Evolutionary conservation across 768 basidiomycete species (phyloP).

Genomic region (Sistotremastrum suecicum): DNA sequence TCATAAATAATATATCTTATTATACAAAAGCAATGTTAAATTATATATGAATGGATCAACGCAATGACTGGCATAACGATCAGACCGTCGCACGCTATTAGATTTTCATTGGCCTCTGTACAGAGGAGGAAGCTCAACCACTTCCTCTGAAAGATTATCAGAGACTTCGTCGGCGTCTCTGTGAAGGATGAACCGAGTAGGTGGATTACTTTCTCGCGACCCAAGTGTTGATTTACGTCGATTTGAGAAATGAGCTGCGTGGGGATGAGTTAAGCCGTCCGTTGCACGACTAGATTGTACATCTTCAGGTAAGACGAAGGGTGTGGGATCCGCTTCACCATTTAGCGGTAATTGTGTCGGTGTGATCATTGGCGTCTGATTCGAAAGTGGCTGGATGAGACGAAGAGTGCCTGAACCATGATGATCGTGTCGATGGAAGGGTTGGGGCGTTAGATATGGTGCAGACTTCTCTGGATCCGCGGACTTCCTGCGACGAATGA

Average conservation of each 20-base stretch:
- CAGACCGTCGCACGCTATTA: too few species aligned
- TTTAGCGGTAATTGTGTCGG: not conserved
- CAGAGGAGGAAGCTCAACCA: constrained; percentile 66
- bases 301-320: not conserved
- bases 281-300: not conserved
- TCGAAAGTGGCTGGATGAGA: constrained; percentile 7
- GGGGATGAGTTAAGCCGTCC: constrained; percentile 5
- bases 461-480: constrained; percentile 17
- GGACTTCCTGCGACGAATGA: constrained; percentile 14
- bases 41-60: constrained; percentile 10
- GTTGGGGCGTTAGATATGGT: constrained; percentile 17
- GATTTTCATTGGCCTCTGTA: constrained; percentile 37
- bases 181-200: constrained; percentile 46
- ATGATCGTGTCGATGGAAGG: constrained; percentile 21
- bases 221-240: constrained; percentile 27
- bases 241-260: not conserved
- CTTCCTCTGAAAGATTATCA: constrained; percentile 27
- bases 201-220: constrained; percentile 23
- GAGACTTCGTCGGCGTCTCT: constrained; percentile 49
- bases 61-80: constrained; percentile 1
- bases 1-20: not conserved
- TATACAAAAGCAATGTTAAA: not conserved
- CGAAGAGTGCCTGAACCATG: constrained; percentile 13
- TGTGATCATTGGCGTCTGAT: not conserved
- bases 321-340: not conserved